Base-by-base conservation (phyloP, 768 basidiomycete species). In the Boletellus ananas region DNA sequence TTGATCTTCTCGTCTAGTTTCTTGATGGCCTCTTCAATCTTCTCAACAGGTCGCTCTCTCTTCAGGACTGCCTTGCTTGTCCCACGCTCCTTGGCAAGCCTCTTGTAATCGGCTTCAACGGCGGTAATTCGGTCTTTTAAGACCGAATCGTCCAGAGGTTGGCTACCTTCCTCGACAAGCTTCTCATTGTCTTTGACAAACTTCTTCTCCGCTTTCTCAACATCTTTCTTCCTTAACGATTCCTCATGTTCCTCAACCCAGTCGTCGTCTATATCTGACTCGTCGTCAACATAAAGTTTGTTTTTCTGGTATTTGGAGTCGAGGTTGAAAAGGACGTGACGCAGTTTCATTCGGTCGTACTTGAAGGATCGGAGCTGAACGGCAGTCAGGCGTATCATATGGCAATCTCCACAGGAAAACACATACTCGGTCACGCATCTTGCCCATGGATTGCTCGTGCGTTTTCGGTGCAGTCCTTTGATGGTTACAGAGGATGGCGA, bases 401-500 rank as follows among this genome's bases (percentile, higher is more conserved):
- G 10, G 6, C 43, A 25, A 33, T 49, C 48, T 46, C 18, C 11
- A 20, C 20, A 11, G 23, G 29, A 16, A 33, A 35, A 39, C 44
- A 70, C 78, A 16, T 59, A 94, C 95, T 77, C 90, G 94, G 65
- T 96, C 83, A 14, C 77, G 79, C 82, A 97, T 87, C 72, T 91
- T 97, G 60, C 87, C 86, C 91, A 98, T 96, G 8, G 88, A 88
- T 52, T 89, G 87, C 31, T 88, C 90, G 60, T 96, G 94, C 5
- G 85, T 88, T 73, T 97, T 98, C 37, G 91, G 87, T 1, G 87
- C 93, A 50, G 83, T 85, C 69, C 93, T 81, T 69, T 98, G 94
- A 89, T 99, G 96, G 79, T 99, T 99, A 78, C 96, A 99, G 34
- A 99, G 76, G 53, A 98, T 92, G 52, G 96, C 96, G 14, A 98